Evolutionary conservation across 805 yeast species (phyloP).

Genomic region (Candida boleticola): DNA sequence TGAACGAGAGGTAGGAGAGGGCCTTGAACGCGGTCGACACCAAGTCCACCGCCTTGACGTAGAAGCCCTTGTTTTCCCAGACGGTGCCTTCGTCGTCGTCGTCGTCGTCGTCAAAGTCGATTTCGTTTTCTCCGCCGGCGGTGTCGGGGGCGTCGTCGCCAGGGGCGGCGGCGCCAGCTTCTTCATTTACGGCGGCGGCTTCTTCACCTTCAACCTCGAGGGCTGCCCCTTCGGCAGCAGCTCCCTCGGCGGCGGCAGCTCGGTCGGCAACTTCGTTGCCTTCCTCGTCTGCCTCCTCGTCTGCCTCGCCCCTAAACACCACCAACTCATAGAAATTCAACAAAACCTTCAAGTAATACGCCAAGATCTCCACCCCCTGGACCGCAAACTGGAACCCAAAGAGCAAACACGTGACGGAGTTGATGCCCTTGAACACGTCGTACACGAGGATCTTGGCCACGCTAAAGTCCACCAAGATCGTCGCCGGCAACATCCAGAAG

Average conservation of each 20-base stretch:
- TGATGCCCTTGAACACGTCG: constrained; percentile 49
- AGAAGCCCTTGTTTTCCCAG: constrained; percentile 71
- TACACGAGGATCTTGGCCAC: constrained; percentile 57
- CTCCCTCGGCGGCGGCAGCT: not conserved
- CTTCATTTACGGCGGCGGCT: not conserved
- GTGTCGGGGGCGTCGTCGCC: constrained; percentile 7
- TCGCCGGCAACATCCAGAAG: constrained; percentile 41
- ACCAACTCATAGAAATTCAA: constrained; percentile 57
- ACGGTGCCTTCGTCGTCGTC: constrained; percentile 53
- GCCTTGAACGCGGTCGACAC: constrained; percentile 41
- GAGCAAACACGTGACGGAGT: constrained; percentile 55
- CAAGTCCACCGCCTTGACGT: constrained; percentile 57
- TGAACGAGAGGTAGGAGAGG: constrained; percentile 27
- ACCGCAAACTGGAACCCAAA: constrained; percentile 78
- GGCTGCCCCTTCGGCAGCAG: not conserved
- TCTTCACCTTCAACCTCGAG: constrained; percentile 1
- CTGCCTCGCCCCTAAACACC: constrained; percentile 33
- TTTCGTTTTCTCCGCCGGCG: constrained; percentile 5
- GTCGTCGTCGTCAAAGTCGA: constrained; percentile 14
- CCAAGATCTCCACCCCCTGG: constrained; percentile 52
- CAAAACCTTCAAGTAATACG: constrained; percentile 43
- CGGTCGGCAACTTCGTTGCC: not conserved
- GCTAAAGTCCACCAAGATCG: constrained; percentile 49
- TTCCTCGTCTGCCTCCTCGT: constrained; percentile 6
- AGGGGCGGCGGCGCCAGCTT: not conserved